Evolutionary conservation across 331 rosid genomes (phyloP).

Genomic region (Pyracantha coccinea): DNA sequence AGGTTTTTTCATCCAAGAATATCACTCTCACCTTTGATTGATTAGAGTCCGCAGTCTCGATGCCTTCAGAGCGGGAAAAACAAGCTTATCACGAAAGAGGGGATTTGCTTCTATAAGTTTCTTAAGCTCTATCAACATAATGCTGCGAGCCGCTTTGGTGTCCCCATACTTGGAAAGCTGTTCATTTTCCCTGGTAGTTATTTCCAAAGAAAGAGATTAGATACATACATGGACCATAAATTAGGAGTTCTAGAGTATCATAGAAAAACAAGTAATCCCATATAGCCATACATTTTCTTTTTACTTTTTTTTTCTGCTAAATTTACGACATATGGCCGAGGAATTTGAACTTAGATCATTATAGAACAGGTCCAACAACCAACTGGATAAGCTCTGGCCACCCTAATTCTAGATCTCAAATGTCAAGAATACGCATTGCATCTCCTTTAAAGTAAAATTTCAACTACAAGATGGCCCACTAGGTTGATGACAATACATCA

Average conservation of each 20-base stretch:
- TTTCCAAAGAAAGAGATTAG: constrained; percentile 10
- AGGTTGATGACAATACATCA: too few relatives aligned
- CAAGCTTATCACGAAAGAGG: constrained; percentile 71
- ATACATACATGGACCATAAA: not conserved
- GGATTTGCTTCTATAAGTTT: constrained; percentile 85
- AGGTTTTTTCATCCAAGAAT: constrained; percentile 5
- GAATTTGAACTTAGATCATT: not conserved
- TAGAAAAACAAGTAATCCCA: not conserved
- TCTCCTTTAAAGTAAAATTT: not conserved
- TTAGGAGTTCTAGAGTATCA: not conserved
- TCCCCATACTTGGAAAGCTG: constrained; percentile 86
- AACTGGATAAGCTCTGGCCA: not conserved
- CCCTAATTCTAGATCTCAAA: not conserved
- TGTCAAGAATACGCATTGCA: not conserved
- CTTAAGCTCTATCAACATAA: constrained; percentile 78
- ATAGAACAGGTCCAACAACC: not conserved
- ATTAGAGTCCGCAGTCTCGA: constrained; percentile 76
- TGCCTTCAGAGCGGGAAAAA: constrained; percentile 58
- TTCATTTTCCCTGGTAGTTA: constrained; percentile 65
- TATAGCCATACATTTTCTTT: not conserved
- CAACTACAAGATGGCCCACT: too few relatives aligned
- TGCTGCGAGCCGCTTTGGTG: constrained; percentile 76
- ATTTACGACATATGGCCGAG: not conserved
- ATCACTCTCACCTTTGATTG: constrained; percentile 64
- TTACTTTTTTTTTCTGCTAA: not conserved